phyloP scores from a whole-genome alignment of 805 yeast species.

The Alloascoidea hylecoeti region DNA sequence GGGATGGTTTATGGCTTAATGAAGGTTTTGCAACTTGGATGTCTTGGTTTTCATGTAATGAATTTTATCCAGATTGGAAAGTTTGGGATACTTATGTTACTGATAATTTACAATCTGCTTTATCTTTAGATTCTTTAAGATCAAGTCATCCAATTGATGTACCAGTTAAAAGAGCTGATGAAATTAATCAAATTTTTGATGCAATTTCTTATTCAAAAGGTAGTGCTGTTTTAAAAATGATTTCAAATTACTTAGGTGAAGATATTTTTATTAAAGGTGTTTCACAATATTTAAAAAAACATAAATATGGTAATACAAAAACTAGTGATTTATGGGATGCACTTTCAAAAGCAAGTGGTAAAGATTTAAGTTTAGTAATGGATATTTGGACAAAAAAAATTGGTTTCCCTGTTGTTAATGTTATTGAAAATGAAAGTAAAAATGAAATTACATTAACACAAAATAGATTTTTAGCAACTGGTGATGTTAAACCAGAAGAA shows the following conservation, averaged over 20 bases:
- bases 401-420: constrained; percentile 61
- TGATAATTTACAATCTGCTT: constrained; percentile 62
- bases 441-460: constrained; percentile 29
- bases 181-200: constrained; percentile 73
- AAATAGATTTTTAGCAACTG: constrained; percentile 47
- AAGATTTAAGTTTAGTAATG: constrained; percentile 46
- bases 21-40: constrained; percentile 89
- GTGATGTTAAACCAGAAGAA: constrained; percentile 45
- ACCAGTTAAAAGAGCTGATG: constrained; percentile 63
- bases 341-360: constrained; percentile 45
- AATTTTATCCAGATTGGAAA: constrained; percentile 71
- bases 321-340: constrained; percentile 65
- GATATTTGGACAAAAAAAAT: constrained; percentile 58
- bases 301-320: constrained; percentile 57
- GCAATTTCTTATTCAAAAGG: constrained; percentile 75
- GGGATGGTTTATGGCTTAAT: constrained; percentile 85
- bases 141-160: constrained; percentile 74
- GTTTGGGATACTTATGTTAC: constrained; percentile 67
- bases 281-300: constrained; percentile 45
- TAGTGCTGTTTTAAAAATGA: constrained; percentile 65
- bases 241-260: constrained; percentile 55
- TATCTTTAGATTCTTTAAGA: constrained; percentile 58
- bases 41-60: constrained; percentile 55
- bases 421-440: constrained; percentile 20
- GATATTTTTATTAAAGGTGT: constrained; percentile 64